Evolutionary conservation across 106 monocot genomes (phyloP), one percentile per base, ranked within the genome.

Genomic region (Hemerocallis citrina): DNA sequence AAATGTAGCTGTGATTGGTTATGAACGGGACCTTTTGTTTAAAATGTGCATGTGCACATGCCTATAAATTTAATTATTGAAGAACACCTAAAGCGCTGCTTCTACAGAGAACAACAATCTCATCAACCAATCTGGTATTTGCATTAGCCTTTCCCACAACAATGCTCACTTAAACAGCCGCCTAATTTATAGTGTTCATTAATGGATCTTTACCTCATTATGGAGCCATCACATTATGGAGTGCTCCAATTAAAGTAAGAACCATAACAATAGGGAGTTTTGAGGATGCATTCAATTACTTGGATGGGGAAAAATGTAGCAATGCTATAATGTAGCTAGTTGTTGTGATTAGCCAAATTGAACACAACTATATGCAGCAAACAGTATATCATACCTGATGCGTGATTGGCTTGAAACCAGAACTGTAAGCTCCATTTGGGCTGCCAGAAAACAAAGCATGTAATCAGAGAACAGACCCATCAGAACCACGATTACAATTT

Each of bases 361-460:
- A n/a, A n/a, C n/a, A n/a, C n/a, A n/a, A n/a, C n/a, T 34, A 7
- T 12, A 36, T 7, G 12, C 35, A 37, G 5, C 15, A 31, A 61
- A n/a, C n/a, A n/a, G n/a, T n/a, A n/a, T n/a, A n/a, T n/a, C 55
- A 62, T 47, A 86, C 95, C 91, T 98, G 91, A 73, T 98, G 92
- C 62, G 88, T 98, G 10, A 92, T 82, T 40, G 98, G 98, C 67
- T 98, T 98, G 58, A 82, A 98, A 41, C 88, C 98, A 73, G 92
- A 68, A 74, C 92, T 98, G 68, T 98, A 98, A 48, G 98, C 98
- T 74, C 98, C 98, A 82, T 88, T 76, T 44, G 98, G 98, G 59
- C 92, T 98, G 87, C 63, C 52, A 82, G 13, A 59, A 36, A 38
- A 38, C 9, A 59, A 59, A 39, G 20, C 14, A 17, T 49, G 28